These are phyloP conservation scores for Deinandra increscens DNA, from an alignment of 129 eudicot species.

Conservation along the genomic window DNA sequence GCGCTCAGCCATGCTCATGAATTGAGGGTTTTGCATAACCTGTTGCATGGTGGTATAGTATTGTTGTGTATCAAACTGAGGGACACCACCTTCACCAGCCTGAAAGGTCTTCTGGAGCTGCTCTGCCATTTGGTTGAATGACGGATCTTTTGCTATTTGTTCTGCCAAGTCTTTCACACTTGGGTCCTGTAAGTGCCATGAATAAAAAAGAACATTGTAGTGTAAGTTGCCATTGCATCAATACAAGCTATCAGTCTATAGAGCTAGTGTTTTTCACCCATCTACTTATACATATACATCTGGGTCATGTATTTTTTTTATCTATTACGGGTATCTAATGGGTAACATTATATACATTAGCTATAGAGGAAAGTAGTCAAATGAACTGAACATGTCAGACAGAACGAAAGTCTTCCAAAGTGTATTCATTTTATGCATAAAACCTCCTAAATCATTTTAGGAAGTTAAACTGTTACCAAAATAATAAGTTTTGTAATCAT, in stretches of 20 bases:
- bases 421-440: neutral
- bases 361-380: neutral
- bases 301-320: too few relatives aligned
- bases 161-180: constrained; percentile 91
- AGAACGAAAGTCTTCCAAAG: neutral
- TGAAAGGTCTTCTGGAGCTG: constrained; percentile 90
- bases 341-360: neutral
- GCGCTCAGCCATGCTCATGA: constrained; percentile 92
- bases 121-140: constrained; percentile 92
- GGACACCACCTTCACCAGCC: constrained; percentile 50
- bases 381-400: neutral
- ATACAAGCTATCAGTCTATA: neutral
- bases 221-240: constrained; percentile 15
- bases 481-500: neutral
- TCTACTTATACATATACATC: too few relatives aligned
- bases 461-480: neutral
- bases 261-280: too few relatives aligned
- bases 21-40: constrained; percentile 97
- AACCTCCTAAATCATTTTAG: neutral
- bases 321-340: too few relatives aligned
- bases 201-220: neutral
- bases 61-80: constrained; percentile 81
- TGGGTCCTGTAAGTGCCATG: constrained; percentile 60
- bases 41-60: constrained; percentile 91
- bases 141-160: constrained; percentile 95